A percentile compares a stretch with the other conserved stretches of the same genome.
phyloP scores from a whole-genome alignment of 768 basidiomycete genomes.

The Leccinum obscurum region DNA sequence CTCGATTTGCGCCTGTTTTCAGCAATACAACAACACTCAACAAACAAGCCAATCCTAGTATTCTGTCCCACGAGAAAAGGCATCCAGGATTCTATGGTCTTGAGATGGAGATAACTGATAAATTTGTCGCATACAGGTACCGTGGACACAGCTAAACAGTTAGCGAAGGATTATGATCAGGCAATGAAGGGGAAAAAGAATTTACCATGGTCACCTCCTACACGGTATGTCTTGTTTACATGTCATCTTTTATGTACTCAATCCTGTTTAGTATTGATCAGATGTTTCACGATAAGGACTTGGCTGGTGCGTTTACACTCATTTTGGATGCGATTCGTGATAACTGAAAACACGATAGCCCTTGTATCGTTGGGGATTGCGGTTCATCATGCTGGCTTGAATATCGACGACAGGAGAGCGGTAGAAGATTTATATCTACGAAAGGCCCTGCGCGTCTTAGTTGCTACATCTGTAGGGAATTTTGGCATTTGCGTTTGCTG shows the following conservation, averaged over 20 bases:
- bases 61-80: constrained; percentile 91
- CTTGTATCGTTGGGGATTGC: constrained; percentile 78
- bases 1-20: constrained; percentile 75
- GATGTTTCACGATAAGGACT: constrained; percentile 64
- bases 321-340: neutral
- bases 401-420: constrained; percentile 64
- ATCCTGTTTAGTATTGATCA: constrained; percentile 47
- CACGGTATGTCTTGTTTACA: constrained; percentile 39
- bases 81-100: constrained; percentile 25
- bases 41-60: constrained; percentile 81
- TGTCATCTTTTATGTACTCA: neutral
- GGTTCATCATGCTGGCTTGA: constrained; percentile 89
- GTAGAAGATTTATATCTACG: constrained; percentile 75
- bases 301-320: constrained; percentile 40
- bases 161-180: constrained; percentile 71
- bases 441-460: constrained; percentile 62
- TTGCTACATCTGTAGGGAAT: constrained; percentile 77
- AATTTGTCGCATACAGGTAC: constrained; percentile 41
- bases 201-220: constrained; percentile 70
- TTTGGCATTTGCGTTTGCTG: neutral
- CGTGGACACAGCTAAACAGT: constrained; percentile 67
- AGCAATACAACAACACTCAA: constrained; percentile 69
- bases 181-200: constrained; percentile 46
- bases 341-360: constrained; percentile 37
- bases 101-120: neutral